Conservation (phyloP, 2,329 filamentous ascomycete genomes). For the Plectosphaerella cucumerina region DNA sequence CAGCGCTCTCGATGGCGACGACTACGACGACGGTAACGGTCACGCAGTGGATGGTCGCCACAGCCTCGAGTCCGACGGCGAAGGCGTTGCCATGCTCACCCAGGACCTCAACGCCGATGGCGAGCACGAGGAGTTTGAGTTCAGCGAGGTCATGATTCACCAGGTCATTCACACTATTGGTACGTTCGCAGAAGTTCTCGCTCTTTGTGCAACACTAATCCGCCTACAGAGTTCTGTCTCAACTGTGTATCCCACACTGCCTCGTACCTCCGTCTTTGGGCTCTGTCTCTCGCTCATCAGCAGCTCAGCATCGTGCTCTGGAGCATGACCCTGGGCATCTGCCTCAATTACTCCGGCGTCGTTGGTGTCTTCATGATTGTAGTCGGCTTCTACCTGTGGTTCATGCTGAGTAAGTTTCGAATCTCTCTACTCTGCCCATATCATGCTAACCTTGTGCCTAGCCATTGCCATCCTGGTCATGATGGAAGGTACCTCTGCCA, state of each 20-base stretch:
- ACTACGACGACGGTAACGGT: conserved; percentile 58
- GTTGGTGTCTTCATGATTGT: conserved; percentile 77
- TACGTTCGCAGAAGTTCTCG: conserved; percentile 42
- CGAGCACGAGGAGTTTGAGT: conserved; percentile 95
- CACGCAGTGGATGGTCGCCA: conserved; percentile 57
- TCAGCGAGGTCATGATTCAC: conserved; percentile 96
- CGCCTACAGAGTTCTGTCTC: conserved; percentile 78
- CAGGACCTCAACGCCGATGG: conserved; percentile 72
- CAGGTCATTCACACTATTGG: conserved; percentile 98
- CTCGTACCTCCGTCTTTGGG: conserved; percentile 98
- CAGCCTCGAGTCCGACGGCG: conserved; percentile 62
- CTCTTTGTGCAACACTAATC: not conserved
- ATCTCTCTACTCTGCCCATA: too few species aligned
- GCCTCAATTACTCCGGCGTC: conserved; percentile 63
- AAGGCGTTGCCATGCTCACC: conserved; percentile 83
- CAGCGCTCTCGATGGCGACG: conserved; percentile 85
- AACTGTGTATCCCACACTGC: conserved; percentile 99
- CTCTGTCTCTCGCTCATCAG: conserved; percentile 93
- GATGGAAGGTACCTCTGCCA: conserved; percentile 95
- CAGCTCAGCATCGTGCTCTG: conserved; percentile 95
- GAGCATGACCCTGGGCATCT: conserved; percentile 86
- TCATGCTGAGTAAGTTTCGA: conserved; percentile 60
- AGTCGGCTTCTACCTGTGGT: conserved; percentile 83
- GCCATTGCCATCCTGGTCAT: conserved; percentile 68
- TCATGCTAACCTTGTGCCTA: conserved; percentile 13